Evolutionary conservation across 352 stramenopile genomes (phyloP).

Genomic region (Pythium utonaiense): DNA sequence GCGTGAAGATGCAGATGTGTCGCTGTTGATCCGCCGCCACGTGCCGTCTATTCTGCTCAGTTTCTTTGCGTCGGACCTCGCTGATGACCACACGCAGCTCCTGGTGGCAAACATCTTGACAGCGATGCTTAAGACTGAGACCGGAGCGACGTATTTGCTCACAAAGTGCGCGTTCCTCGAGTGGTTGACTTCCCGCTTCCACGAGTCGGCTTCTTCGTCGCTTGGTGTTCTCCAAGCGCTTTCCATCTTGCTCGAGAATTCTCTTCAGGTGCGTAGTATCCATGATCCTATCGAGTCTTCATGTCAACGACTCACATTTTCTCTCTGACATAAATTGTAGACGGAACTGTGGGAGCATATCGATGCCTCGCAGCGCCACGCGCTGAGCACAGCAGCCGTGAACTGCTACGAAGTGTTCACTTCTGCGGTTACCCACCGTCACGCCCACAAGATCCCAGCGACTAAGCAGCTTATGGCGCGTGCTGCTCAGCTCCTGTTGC

Average conservation of each 20-base stretch:
- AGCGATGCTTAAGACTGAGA: constrained; percentile 40
- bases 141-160: constrained; percentile 50
- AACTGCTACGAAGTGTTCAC: constrained; percentile 42
- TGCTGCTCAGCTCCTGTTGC: background rate
- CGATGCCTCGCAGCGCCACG: constrained; percentile 34
- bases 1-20: constrained; percentile 58
- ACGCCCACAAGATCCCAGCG: background rate
- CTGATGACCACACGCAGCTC: constrained; percentile 72
- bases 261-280: constrained; percentile 25
- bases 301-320: background rate
- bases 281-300: constrained; percentile 10
- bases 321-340: constrained; percentile 6
- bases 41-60: constrained; percentile 79
- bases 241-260: constrained; percentile 35
- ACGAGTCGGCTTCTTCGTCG: constrained; percentile 21
- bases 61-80: constrained; percentile 73
- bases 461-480: constrained; percentile 5
- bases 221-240: constrained; percentile 34
- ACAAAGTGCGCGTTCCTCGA: constrained; percentile 61
- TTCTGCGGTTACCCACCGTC: constrained; percentile 6
- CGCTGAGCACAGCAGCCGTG: constrained; percentile 30
- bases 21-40: constrained; percentile 69
- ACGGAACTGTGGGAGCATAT: constrained; percentile 26
- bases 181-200: constrained; percentile 49
- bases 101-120: constrained; percentile 64